phyloP scores from a whole-genome alignment of 2,329 filamentous ascomycete genomes.

The Rhynchosporium graminicola region DNA sequence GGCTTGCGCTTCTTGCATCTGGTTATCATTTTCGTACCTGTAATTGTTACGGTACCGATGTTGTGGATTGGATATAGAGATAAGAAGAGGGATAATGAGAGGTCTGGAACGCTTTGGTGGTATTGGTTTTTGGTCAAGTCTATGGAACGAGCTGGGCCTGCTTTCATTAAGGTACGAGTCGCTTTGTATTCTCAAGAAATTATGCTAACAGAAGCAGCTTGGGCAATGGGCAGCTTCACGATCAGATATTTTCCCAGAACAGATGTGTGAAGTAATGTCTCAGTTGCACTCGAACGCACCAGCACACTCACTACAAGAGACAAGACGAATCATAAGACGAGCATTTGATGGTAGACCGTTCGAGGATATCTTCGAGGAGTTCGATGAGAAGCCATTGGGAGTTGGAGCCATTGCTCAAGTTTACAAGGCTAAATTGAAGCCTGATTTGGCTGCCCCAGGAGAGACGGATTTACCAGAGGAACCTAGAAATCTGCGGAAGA shows the following conservation, averaged over 20 bases:
- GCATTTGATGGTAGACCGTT: constrained; percentile 82
- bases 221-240: constrained; percentile 98
- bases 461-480: constrained; percentile 56
- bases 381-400: constrained; percentile 83
- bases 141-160: constrained; percentile 92
- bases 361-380: constrained; percentile 94
- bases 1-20: constrained; percentile 86
- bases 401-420: constrained; percentile 97
- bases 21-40: constrained; percentile 85
- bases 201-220: constrained; percentile 55
- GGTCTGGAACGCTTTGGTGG: constrained; percentile 88
- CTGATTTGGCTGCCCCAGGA: constrained; percentile 67
- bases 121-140: constrained; percentile 81
- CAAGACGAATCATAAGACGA: constrained; percentile 74
- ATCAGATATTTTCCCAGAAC: constrained; percentile 91
- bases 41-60: constrained; percentile 75
- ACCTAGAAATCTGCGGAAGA: constrained; percentile 61
- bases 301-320: constrained; percentile 80
- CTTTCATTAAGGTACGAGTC: constrained; percentile 83
- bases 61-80: constrained; percentile 76
- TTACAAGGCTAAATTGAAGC: constrained; percentile 90
- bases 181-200: not conserved
- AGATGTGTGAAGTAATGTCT: constrained; percentile 93
- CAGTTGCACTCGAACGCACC: constrained; percentile 93
- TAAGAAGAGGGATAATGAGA: constrained; percentile 68